These are phyloP conservation scores for Geotrichum ghanense DNA, from an alignment of 805 yeast genomes.

Conservation along the genomic window DNA sequence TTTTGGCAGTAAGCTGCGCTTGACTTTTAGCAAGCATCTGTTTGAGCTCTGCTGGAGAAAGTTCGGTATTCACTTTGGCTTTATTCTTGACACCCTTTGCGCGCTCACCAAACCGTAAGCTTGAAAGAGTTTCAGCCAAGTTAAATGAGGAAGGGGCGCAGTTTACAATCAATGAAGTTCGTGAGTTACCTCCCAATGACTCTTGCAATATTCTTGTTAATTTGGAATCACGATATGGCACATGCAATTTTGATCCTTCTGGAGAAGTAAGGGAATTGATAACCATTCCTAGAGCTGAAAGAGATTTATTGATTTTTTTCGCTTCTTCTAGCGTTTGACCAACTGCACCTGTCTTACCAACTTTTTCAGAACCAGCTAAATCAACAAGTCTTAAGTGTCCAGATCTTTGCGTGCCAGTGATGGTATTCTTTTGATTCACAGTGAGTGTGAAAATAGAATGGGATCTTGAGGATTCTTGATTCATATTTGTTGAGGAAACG, in stretches of 20 bases:
- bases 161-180: conserved; percentile 61
- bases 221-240: conserved; percentile 71
- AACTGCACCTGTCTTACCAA: conserved; percentile 63
- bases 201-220: conserved; percentile 69
- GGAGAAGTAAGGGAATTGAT: conserved; percentile 65
- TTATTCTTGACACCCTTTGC: conserved; percentile 57
- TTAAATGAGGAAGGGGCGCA: conserved; percentile 55
- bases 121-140: conserved; percentile 56
- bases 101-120: conserved; percentile 62
- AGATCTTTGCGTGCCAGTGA: conserved; percentile 45
- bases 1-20: conserved; percentile 19
- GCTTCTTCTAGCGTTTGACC: conserved; percentile 75
- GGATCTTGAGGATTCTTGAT: conserved; percentile 62
- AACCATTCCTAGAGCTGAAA: conserved; percentile 70
- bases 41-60: conserved; percentile 39
- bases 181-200: conserved; percentile 71
- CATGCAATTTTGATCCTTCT: conserved; percentile 46
- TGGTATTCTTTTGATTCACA: conserved; percentile 46
- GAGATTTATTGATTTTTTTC: conserved; percentile 68
- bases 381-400: conserved; percentile 69
- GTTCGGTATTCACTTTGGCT: conserved; percentile 52
- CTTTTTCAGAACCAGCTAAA: conserved; percentile 79
- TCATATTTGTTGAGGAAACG: conserved; percentile 55
- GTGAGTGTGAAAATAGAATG: conserved; percentile 69
- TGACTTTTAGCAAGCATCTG: conserved; percentile 26